phyloP scores from a whole-genome alignment of 2,329 filamentous ascomycete species.

The Arachnopeziza araneosa region DNA sequence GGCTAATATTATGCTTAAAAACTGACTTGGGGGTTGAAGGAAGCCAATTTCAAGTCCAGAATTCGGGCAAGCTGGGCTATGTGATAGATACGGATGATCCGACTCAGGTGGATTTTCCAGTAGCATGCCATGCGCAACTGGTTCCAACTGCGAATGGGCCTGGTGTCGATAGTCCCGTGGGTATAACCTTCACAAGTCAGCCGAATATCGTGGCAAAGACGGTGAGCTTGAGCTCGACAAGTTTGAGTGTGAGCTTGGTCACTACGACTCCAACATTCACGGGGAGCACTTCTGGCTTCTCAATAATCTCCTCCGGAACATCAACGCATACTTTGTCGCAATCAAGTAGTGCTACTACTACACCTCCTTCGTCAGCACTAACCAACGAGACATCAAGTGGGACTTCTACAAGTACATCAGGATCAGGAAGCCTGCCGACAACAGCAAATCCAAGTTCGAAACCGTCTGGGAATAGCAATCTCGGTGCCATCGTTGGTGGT shows the following conservation, averaged over 20 bases:
- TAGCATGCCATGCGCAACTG: constrained; percentile 9
- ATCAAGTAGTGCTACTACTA: not conserved
- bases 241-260: not conserved
- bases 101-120: constrained; percentile 3
- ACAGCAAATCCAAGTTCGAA: not conserved
- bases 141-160: constrained; percentile 1
- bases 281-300: not conserved
- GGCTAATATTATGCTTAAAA: constrained; percentile 1
- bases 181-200: constrained; percentile 8
- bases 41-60: constrained; percentile 11
- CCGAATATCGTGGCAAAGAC: constrained; percentile 8
- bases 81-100: constrained; percentile 9
- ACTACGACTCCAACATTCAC: constrained; percentile 3
- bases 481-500: constrained; percentile 32
- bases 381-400: not conserved
- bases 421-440: not conserved
- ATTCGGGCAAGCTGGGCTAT: constrained; percentile 10
- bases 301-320: not conserved
- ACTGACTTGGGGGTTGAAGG: constrained; percentile 3
- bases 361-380: not conserved
- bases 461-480: constrained; percentile 20
- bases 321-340: not conserved
- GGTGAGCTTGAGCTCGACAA: constrained; percentile 19
- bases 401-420: not conserved
- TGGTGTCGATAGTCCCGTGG: constrained; percentile 8